Evolutionary conservation across 2,329 filamentous ascomycete species (phyloP), one percentile per base, ranked within the genome.

Genomic region (Ascochyta fabae): DNA sequence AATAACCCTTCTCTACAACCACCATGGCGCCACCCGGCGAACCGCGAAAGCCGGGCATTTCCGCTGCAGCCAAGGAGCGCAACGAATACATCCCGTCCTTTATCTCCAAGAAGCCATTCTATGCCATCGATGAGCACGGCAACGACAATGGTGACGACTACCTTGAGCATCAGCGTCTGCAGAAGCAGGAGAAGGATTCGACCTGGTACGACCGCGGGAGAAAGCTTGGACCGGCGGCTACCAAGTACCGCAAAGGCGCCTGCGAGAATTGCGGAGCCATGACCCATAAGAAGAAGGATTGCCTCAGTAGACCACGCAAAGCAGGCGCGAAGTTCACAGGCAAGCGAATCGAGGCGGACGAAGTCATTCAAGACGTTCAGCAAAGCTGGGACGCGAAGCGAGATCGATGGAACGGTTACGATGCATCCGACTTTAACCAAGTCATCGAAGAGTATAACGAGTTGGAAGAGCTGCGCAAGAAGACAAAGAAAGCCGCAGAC

Each of bases 221-320:
- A 78, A 94, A 91, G 73, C 79, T 85, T 10, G 92, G 91, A 0
- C 91, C 92, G 4, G 92, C 92, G 0, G 92, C 94, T 46, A 99
- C 95, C 64, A 99, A 97, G 73, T 99, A 91, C 75, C 91, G 96
- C 64, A 99, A 98, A 80, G 95, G 96, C 71, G 94, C 95, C 48
- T 99, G 95, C 79, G 94, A 98, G 78, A 99, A 99, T 78, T 99
- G 95, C 79, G 95, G 95, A 69, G 89, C 92, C 54, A 96, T 98
- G 90, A 92, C 91, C 62, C 95, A 99, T 79, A 96, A 96, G 78
- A 89, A 87, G 48, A 96, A 96, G 73, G 94, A 98, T 71, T 99
- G 95, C 72, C 79, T 99, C 46, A 92, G 89, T 69, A 85, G 95
- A 49, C 95, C 93, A 27, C 86, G 95, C 56, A 96, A 96, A 47